A percentile compares a stretch with the other conserved stretches of the same genome.
These are phyloP conservation scores for Phlyctochytrium arcticum DNA, from an alignment of 192 early-diverging fungal genomes.

Conservation along the genomic window DNA sequence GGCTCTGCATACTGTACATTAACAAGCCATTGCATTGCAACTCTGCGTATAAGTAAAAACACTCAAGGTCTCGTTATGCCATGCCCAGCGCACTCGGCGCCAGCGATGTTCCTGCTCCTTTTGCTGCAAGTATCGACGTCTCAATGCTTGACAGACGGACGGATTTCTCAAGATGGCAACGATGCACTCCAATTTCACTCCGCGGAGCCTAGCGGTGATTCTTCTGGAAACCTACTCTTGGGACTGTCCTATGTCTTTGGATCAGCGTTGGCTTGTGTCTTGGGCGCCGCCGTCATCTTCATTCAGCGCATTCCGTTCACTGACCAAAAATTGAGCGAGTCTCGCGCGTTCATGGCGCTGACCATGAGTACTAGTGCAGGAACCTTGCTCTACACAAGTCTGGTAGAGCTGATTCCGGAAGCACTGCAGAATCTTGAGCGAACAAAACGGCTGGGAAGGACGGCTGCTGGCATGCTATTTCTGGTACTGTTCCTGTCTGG, in stretches of 20 bases:
- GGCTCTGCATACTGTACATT: too few species aligned
- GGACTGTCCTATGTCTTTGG: not conserved
- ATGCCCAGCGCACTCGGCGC: too few species aligned
- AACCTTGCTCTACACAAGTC: constrained; percentile 7
- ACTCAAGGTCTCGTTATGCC: too few species aligned
- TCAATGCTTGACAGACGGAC: too few species aligned
- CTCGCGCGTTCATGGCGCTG: not conserved
- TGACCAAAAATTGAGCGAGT: not conserved
- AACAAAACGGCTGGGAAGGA: not conserved
- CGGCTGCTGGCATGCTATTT: not conserved
- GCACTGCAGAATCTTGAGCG: not conserved
- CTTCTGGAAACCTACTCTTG: constrained; percentile 4
- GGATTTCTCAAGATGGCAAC: too few species aligned
- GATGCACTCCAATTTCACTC: too few species aligned
- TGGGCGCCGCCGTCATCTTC: constrained; percentile 8
- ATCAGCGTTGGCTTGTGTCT: constrained; percentile 9
- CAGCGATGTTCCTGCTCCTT: too few species aligned
- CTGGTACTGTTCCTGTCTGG: not conserved
- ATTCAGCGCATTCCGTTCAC: not conserved
- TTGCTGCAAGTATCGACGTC: too few species aligned
- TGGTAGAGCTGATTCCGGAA: constrained; percentile 10
- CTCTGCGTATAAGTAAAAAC: too few species aligned
- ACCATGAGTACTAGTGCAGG: constrained; percentile 10
- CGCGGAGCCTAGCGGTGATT: too few species aligned
- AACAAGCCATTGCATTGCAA: too few species aligned